Conservation (phyloP, 352 stramenopile species). For the Globisporangium cylindrosporum region DNA sequence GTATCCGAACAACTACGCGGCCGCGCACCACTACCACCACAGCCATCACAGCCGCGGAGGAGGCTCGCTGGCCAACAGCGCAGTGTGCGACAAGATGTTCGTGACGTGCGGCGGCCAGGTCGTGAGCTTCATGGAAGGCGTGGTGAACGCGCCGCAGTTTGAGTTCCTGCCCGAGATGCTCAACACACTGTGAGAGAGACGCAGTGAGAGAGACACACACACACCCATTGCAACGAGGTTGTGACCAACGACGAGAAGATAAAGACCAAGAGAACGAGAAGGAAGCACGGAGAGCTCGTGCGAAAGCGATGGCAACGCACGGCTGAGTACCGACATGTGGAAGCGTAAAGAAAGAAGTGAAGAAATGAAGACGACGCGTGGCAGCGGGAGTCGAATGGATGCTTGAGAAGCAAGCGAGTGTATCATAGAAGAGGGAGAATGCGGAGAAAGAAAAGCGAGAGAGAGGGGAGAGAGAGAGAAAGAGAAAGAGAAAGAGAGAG, state of each 20-base stretch:
- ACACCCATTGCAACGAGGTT: not conserved
- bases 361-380: not conserved
- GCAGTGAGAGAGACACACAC: too few relatives aligned
- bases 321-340: not conserved
- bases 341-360: not conserved
- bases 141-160: constrained; percentile 68
- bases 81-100: constrained; percentile 52
- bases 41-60: constrained; percentile 15
- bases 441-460: not conserved
- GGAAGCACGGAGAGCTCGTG: too few relatives aligned
- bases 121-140: constrained; percentile 81
- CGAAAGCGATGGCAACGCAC: not conserved
- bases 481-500: not conserved
- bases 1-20: constrained; percentile 19
- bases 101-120: constrained; percentile 78
- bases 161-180: constrained; percentile 43
- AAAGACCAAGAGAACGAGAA: not conserved
- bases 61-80: not conserved
- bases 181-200: constrained; percentile 18
- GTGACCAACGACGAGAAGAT: not conserved
- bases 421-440: constrained; percentile 4
- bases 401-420: not conserved
- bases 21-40: constrained; percentile 13
- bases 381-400: not conserved
- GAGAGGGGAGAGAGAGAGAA: not conserved